Percentiles rank a stretch among this genome's conserved stretches.
Conservation (phyloP, 1,139 yeast species). For the Suhomyces atakaporum region DNA sequence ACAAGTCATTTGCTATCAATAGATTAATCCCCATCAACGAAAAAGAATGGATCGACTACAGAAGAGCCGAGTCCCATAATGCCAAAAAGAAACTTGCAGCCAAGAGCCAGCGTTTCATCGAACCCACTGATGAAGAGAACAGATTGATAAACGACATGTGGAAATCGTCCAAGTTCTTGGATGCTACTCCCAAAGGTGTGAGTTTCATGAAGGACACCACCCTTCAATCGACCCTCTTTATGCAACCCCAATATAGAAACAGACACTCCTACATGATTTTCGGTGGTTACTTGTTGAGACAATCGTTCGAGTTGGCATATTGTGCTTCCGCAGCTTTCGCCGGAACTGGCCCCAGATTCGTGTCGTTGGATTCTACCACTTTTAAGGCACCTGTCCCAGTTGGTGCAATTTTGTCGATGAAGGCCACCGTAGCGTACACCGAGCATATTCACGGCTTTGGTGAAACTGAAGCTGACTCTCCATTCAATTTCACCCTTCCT, state of each 20-base stretch:
- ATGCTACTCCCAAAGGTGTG: constrained; percentile 38
- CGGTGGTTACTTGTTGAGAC: constrained; percentile 90
- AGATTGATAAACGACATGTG: constrained; percentile 76
- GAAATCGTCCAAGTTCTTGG: constrained; percentile 55
- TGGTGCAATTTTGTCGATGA: constrained; percentile 81
- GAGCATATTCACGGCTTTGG: constrained; percentile 59
- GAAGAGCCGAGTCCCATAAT: constrained; percentile 87
- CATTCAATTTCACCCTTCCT: constrained; percentile 54
- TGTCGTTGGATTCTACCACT: constrained; percentile 86
- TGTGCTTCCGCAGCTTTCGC: constrained; percentile 90
- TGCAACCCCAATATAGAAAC: constrained; percentile 96
- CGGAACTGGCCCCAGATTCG: constrained; percentile 81
- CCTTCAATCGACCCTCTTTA: constrained; percentile 74
- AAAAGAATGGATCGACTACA: constrained; percentile 77
- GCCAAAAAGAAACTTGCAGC: constrained; percentile 82
- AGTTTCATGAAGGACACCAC: constrained; percentile 71
- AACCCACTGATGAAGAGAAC: constrained; percentile 77
- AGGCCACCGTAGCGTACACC: constrained; percentile 82
- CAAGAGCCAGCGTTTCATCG: constrained; percentile 56
- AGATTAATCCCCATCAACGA: constrained; percentile 72
- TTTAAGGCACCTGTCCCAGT: constrained; percentile 95
- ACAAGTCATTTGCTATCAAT: constrained; percentile 83
- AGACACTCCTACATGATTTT: constrained; percentile 92
- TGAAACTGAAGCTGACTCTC: constrained; percentile 36
- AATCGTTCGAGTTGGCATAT: constrained; percentile 89